Evolutionary conservation across 208 protist species (phyloP), one percentile per base, ranked within the genome.

Genomic region (Spongospora subterranea): DNA sequence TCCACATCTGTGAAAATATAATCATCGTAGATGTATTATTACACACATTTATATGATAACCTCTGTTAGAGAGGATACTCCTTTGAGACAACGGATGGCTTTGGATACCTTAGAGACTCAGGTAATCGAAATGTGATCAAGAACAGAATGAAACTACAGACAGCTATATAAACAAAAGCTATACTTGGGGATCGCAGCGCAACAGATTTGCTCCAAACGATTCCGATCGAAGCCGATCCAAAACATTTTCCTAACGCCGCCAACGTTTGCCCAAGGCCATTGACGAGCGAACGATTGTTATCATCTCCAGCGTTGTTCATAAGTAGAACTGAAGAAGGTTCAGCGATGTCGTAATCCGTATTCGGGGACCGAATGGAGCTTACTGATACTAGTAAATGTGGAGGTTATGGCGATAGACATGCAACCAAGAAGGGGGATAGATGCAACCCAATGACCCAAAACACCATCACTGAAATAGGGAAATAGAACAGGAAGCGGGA

Each of bases 231-330:
- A 20, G 35, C 71, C 13, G 71, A n/a, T 13, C 71, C 71, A 43
- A 82, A 13, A 13, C 35, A 20, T 43, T n/a, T 35, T 6, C 35
- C n/a, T 17, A 35, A 6, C 6, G 17, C 6, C 6, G 35, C 71
- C n/a, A 82, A 43, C n/a, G 71, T 82, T 43, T 82, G 71, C 17
- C 71, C 71, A n/a, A 82, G 71, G 13, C 71, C 71, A 35, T 82
- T 82, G 71, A 82, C 71, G 13, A 17, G 17, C 6, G 17, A 6
- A n/a, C 71, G 71, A 82, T 45, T 82, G 6, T 82, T n/a, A 82
- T 35, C n/a, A 6, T 6, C 6, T 20, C 17, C n/a, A 20, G 71
- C 6, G n/a, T 82, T 82, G n/a, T 82, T 82, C 17, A 82, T n/a
- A 13, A 82, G n/a, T n/a, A 82, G n/a, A 43, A 39, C 40, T 43